Evolutionary conservation across 2,329 filamentous ascomycete genomes (phyloP), one percentile per base, ranked within the genome.

Genomic region (Rutstroemia sp.): DNA sequence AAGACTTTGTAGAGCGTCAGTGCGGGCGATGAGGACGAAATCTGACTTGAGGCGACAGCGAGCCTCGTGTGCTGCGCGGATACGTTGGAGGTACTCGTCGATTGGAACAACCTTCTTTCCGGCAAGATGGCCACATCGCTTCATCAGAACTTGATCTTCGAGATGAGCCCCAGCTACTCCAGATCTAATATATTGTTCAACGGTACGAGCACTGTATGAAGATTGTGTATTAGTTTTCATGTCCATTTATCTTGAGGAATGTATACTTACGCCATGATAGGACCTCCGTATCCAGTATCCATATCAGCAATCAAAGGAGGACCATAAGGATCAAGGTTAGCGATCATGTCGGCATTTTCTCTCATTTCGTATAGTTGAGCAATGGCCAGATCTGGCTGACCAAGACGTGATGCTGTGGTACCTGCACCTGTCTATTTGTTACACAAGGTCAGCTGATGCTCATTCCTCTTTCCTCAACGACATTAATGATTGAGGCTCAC

Each of bases 111-210:
- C 71, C 58, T 79, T 72, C 68, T 87, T 87, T 53, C 81, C 81
- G 1, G 71, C 68, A 1, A 87, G 72, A 65, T 87, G 84, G 0
- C 84, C 84, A 66, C 83, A 87, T n/a, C 82, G 78, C 71, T 87
- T 87, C 53, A 77, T 79, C 49, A 77, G 72, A 30, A 85, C 74
- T 69, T 86, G 82, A 67, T 85, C 81, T 67, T 85, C 82, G 58
- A 85, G 76, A 63, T 85, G 81, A 18, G 83, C 70, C 0, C 73
- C 82, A 0, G 82, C 81, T 5, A 85, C 76, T n/a, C 81, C 81
- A 3, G 76, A 72, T 19, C 74, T 72, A 52, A 75, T 74, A 69
- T 83, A 83, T 46, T 74, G 69, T n/a, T 72, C 68, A 7, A 80
- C 74, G 2, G 80, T 34, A 12, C 30, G 30, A 34, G 30, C 30